Evolutionary conservation across 2,329 filamentous ascomycete species (phyloP), one percentile per base, ranked within the genome.

Genomic region (Fusarium verticillioides): DNA sequence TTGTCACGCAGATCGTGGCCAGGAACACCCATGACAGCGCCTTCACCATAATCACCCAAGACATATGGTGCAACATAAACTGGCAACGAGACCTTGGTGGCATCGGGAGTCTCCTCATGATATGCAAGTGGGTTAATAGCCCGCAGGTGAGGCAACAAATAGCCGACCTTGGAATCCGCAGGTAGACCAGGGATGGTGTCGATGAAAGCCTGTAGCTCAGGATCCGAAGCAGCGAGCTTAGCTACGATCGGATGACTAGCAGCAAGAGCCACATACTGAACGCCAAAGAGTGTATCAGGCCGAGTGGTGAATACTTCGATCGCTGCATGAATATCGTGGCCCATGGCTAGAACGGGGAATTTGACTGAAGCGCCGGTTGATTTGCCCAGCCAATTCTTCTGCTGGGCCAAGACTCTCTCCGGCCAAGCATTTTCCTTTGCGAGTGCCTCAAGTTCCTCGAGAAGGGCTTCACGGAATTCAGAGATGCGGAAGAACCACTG

Each of bases 401-500:
- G 95, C 90, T 96, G 95, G 7, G 92, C 85, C 39, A 96, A 78
- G 13, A 97, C 95, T 75, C 92, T 89, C 74, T 96, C 93, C 0
- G 95, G 95, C 95, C 95, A 97, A 26, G 87, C 87, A 5, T 87
- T 88, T 21, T 90, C 83, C 73, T 88, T 84, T 18, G 89, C 85
- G 40, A 97, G 85, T 8, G 85, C 82, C 36, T 94, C 89, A 2
- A 97, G 86, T 70, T 94, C 94, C 34, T 90, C 84, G 32, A 97
- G 84, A 12, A 97, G 84, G 8, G 89, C 85, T 60, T 96, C 91
- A 69, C 93, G 90, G 78, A 93, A 96, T 54, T 89, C 88, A 7
- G 94, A 96, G 78, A 96, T 97, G 70, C 91, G 91, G 72, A 97
- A 89, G 80, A 97, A 97, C 95, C 95, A 97, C 81, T 97, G 95